Percentiles rank a stretch among this genome's conserved stretches.
Conservation (phyloP, 306 rosid species). For the Citrullus mucosospermus region DNA sequence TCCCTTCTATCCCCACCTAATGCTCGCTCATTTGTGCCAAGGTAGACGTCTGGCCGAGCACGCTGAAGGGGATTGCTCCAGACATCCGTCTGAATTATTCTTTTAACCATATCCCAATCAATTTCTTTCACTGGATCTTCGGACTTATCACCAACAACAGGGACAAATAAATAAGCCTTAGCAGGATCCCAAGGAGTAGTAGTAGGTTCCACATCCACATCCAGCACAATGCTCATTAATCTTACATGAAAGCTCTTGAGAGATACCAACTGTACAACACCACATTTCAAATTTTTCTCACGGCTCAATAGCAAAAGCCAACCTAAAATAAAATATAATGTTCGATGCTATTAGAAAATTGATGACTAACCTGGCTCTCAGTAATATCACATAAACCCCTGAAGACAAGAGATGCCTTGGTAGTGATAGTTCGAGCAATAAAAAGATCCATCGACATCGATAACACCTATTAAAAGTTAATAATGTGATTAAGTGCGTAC, state of each 20-base stretch:
- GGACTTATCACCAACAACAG: slow-evolving; percentile 72
- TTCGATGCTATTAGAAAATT: not conserved
- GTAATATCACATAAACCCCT: slow-evolving; percentile 58
- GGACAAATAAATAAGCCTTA: slow-evolving; percentile 92
- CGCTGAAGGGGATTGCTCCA: slow-evolving; percentile 98
- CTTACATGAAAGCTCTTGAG: slow-evolving; percentile 93
- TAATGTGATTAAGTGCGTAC: not conserved
- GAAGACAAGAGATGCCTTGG: slow-evolving; percentile 90
- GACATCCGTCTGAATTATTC: slow-evolving; percentile 55
- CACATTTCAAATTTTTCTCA: slow-evolving; percentile 11
- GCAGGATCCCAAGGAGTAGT: slow-evolving; percentile 99
- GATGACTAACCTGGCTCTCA: slow-evolving; percentile 61
- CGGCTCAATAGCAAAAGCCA: slow-evolving; percentile 17
- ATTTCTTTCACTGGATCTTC: slow-evolving; percentile 67
- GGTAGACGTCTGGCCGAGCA: slow-evolving; percentile 99
- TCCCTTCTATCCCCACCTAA: slow-evolving; percentile 98
- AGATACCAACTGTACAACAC: slow-evolving; percentile 65
- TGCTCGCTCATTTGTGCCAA: slow-evolving; percentile 96
- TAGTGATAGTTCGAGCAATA: slow-evolving; percentile 96
- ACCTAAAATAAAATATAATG: not conserved
- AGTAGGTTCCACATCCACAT: slow-evolving; percentile 99
- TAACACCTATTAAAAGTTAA: slow-evolving; percentile 57
- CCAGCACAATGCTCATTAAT: slow-evolving; percentile 95
- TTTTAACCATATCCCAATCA: slow-evolving; percentile 89
- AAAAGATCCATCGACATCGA: slow-evolving; percentile 99